Evolutionary conservation across 2,329 filamentous ascomycete species (phyloP).

Genomic region (Mycosphaerella sp.): DNA sequence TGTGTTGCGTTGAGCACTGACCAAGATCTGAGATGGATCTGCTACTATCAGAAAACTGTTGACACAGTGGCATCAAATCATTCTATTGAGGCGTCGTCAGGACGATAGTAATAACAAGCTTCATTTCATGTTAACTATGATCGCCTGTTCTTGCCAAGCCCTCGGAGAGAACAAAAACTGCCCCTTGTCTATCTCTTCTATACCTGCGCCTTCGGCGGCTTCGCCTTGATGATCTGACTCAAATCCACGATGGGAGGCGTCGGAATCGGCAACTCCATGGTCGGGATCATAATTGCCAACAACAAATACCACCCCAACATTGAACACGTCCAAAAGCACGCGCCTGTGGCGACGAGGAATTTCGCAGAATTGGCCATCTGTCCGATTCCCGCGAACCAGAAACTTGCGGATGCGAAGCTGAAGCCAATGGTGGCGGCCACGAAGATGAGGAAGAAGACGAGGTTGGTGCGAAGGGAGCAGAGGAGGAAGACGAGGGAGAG

Average conservation of each 20-base stretch:
- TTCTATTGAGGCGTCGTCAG: too few relatives aligned
- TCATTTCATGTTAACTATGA: neutral
- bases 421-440: constrained; percentile 22
- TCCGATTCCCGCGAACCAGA: constrained; percentile 12
- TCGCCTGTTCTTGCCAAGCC: neutral
- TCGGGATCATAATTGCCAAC: constrained; percentile 18
- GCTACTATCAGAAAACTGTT: too few relatives aligned
- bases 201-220: constrained; percentile 5
- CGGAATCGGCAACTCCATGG: constrained; percentile 21
- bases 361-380: constrained; percentile 9
- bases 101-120: too few relatives aligned
- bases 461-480: constrained; percentile 19
- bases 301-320: constrained; percentile 22
- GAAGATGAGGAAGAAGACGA: constrained; percentile 24
- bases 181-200: neutral
- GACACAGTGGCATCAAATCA: too few relatives aligned
- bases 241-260: constrained; percentile 18
- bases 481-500: constrained; percentile 26
- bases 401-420: constrained; percentile 15
- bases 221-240: constrained; percentile 16
- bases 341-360: constrained; percentile 16
- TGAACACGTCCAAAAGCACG: constrained; percentile 18
- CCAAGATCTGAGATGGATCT: too few relatives aligned
- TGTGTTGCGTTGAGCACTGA: too few relatives aligned
- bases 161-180: too few relatives aligned